Conservation (phyloP, 2,329 filamentous ascomycete species). For the Exophiala mesophila region DNA sequence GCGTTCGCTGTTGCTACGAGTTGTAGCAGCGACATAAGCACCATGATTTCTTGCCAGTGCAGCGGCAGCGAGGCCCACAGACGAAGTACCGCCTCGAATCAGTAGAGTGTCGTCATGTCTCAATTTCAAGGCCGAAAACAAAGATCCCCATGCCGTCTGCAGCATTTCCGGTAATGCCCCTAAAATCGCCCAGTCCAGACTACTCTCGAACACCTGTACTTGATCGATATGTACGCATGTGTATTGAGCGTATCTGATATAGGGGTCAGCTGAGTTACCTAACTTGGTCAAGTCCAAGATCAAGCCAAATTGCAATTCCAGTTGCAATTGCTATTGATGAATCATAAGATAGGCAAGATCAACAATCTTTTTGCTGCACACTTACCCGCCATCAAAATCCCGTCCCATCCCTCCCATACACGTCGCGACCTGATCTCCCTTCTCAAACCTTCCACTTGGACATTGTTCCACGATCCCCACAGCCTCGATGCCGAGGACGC, state of each 20-base stretch:
- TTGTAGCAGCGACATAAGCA: conserved; percentile 38
- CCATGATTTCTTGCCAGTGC: conserved; percentile 42
- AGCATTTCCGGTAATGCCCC: conserved; percentile 50
- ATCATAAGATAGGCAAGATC: no score
- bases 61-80: conserved; percentile 45
- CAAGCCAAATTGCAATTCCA: no score
- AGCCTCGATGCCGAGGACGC: conserved; percentile 46
- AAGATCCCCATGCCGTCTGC: conserved; percentile 45
- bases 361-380: no score
- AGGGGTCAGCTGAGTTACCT: no score
- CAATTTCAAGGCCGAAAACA: conserved; percentile 39
- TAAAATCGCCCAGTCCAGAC: conserved; percentile 39
- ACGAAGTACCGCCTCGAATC: conserved; percentile 48
- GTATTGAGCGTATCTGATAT: conserved; percentile 51
- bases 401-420: conserved; percentile 48
- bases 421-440: conserved; percentile 42
- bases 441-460: conserved; percentile 32
- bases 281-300: no score
- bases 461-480: conserved; percentile 39
- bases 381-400: conserved; percentile 44
- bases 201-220: conserved; percentile 32
- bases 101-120: conserved; percentile 40
- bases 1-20: conserved; percentile 34
- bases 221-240: conserved; percentile 40
- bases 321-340: no score